These are phyloP conservation scores for Saraca asoca DNA, from an alignment of 331 rosid species.

Conservation along the genomic window DNA sequence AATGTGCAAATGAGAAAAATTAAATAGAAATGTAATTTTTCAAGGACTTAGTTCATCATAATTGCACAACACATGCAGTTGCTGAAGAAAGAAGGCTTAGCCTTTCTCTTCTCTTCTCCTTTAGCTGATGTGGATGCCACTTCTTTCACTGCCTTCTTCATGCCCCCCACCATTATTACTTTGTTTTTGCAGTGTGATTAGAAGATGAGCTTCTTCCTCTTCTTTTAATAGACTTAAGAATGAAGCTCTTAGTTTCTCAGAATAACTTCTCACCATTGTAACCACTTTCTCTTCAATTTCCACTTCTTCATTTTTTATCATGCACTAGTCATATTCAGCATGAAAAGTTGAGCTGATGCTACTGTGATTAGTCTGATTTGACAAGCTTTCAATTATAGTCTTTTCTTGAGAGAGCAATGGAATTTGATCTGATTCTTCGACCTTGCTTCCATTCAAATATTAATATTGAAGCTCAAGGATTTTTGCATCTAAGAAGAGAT, in stretches of 20 bases:
- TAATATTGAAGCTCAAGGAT: slow-evolving; percentile 79
- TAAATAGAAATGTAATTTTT: slow-evolving; percentile 10
- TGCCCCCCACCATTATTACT: slow-evolving; percentile 20
- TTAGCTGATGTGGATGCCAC: slow-evolving; percentile 42
- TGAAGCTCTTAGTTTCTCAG: slow-evolving; percentile 53
- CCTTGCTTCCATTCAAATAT: slow-evolving; percentile 52
- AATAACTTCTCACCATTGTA: slow-evolving; percentile 63
- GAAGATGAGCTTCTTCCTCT: slow-evolving; percentile 54
- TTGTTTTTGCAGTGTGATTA: slow-evolving; percentile 39
- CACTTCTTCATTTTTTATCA: slow-evolving; percentile 32
- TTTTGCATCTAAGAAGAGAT: slow-evolving; percentile 53
- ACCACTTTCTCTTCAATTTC: slow-evolving; percentile 61
- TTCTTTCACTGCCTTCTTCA: slow-evolving; percentile 35
- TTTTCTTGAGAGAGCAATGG: slow-evolving; percentile 56
- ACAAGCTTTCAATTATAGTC: slow-evolving; percentile 37
- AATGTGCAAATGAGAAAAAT: slow-evolving; percentile 26
- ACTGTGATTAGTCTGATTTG: slow-evolving; percentile 31
- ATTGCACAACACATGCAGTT: slow-evolving; percentile 85
- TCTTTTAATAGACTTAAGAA: slow-evolving; percentile 55
- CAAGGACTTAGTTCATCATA: slow-evolving; percentile 45
- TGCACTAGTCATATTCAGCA: slow-evolving; percentile 27
- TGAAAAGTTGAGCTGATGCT: slow-evolving; percentile 27
- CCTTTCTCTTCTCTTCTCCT: slow-evolving; percentile 59
- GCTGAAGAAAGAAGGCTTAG: slow-evolving; percentile 61
- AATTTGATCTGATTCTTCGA: slow-evolving; percentile 60